These are phyloP conservation scores for Castanopsis chinensis DNA, from an alignment of 306 rosid genomes.

Conservation along the genomic window DNA sequence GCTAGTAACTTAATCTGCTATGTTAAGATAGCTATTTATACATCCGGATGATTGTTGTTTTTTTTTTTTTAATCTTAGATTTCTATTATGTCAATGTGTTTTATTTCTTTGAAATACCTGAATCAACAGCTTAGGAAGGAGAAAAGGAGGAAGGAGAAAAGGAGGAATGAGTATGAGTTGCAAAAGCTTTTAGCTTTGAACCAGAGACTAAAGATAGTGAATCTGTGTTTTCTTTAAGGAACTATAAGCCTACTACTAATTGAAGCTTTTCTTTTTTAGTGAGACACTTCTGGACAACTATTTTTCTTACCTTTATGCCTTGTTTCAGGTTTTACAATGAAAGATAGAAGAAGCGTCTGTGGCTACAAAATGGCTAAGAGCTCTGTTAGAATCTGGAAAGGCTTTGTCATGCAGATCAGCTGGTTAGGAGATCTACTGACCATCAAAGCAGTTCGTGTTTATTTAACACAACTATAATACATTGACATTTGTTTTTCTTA, in stretches of 20 bases:
- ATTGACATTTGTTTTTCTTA: not conserved
- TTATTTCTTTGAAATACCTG: conserved; percentile 20
- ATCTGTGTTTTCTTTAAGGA: not conserved
- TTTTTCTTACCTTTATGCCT: conserved; percentile 9
- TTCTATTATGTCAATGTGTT: not conserved
- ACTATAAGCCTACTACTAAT: not conserved
- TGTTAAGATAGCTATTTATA: not conserved
- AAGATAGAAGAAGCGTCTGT: conserved; percentile 74
- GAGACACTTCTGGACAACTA: not conserved
- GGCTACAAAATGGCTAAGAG: conserved; percentile 61
- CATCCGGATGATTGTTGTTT: not conserved
- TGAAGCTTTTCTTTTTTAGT: not conserved
- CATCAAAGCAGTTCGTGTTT: not conserved
- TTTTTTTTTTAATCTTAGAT: not conserved
- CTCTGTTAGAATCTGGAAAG: conserved; percentile 67
- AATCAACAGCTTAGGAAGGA: conserved; percentile 75
- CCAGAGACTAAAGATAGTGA: conserved; percentile 72
- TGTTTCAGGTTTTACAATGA: conserved; percentile 77
- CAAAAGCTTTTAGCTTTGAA: conserved; percentile 62
- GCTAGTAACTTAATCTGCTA: not conserved
- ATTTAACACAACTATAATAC: not conserved
- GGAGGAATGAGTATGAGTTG: conserved; percentile 53
- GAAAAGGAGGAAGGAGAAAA: too few relatives aligned
- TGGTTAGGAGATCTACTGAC: conserved; percentile 39
- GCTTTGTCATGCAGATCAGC: conserved; percentile 37